Percentiles rank a stretch among this genome's conserved stretches.
Evolutionary conservation across 768 basidiomycete genomes (phyloP).

Genomic region (Tubosaeta sp.): DNA sequence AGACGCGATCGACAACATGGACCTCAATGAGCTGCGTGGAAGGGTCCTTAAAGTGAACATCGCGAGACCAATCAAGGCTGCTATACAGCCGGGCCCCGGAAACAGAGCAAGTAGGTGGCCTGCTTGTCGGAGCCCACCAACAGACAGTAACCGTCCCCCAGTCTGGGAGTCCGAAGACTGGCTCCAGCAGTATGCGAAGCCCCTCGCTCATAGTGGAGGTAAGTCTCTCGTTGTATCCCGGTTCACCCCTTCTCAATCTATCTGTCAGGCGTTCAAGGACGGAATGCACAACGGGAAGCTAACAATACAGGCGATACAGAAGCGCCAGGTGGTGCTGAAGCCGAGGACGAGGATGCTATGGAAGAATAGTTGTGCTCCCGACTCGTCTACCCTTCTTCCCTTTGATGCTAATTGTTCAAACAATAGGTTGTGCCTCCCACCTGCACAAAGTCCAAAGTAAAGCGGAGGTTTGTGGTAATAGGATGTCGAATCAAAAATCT

Average conservation of each 20-base stretch:
- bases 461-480: slow-evolving; percentile 1
- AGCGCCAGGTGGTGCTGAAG: slow-evolving; percentile 27
- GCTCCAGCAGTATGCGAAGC: slow-evolving; percentile 78
- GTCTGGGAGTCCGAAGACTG: slow-evolving; percentile 98
- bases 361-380: slow-evolving; percentile 46
- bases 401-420: not conserved
- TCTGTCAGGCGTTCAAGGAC: slow-evolving; percentile 50
- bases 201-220: slow-evolving; percentile 74
- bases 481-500: slow-evolving; percentile 35
- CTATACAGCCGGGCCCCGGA: slow-evolving; percentile 54
- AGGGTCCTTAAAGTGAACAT: slow-evolving; percentile 79
- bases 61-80: slow-evolving; percentile 76
- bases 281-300: slow-evolving; percentile 31
- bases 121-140: not conserved
- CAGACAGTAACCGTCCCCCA: slow-evolving; percentile 27
- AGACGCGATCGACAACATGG: slow-evolving; percentile 99
- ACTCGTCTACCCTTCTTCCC: not conserved
- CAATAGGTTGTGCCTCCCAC: not conserved
- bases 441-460: slow-evolving; percentile 1
- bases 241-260: slow-evolving; percentile 1
- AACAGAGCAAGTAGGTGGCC: slow-evolving; percentile 69
- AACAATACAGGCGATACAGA: slow-evolving; percentile 20
- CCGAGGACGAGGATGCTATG: slow-evolving; percentile 53
- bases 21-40: slow-evolving; percentile 82
- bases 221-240: slow-evolving; percentile 13